Evolutionary conservation across 2,329 filamentous ascomycete genomes (phyloP), one percentile per base, ranked within the genome.

Genomic region (Calonectria pteridis): DNA sequence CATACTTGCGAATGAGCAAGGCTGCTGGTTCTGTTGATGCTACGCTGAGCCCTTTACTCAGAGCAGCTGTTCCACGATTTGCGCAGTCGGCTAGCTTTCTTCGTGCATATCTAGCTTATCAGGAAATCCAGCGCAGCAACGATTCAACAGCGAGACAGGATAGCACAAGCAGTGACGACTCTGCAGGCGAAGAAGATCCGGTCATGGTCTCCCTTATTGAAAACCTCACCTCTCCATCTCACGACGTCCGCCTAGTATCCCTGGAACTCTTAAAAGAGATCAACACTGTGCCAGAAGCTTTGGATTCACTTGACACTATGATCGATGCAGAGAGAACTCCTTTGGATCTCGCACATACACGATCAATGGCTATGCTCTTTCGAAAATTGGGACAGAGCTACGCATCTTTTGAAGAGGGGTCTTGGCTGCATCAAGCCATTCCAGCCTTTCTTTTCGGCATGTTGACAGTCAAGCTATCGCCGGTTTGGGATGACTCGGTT

Each of bases 371-470:
- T 2, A 97, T 98, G 90, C 92, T 96, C 75, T 90, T 98, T 68
- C 93, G 96, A 59, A 95, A 95, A 80, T 88, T 98, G 53, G 88
- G 93, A 18, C 85, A 89, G 68, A 85, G 85, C 35, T 98, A 97
- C 81, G 85, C 89, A 7, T 87, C 89, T 29, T 82, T 93, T 13
- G 86, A 87, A 50, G 85, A 90, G 2, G 88, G 90, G 46, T 90
- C 90, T 1, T 94, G 93, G 91, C 85, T 97, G 76, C 88, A 90
- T 72, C 89, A 90, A 78, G 91, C 95, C 9, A 89, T 98, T 35
- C 94, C 96, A 0, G 89, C 91, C 0, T 98, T 96, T 80, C 92
- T 95, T 79, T 98, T 98, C 79, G 97, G 97, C 63, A 90, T 98
- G 84, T 89, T 98, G 73, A 97, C 96, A 0, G 92, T 98, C 63